Evolutionary conservation across 1,284 basidiomycete species (phyloP).

Genomic region (Paramarasmius palmivorus): DNA sequence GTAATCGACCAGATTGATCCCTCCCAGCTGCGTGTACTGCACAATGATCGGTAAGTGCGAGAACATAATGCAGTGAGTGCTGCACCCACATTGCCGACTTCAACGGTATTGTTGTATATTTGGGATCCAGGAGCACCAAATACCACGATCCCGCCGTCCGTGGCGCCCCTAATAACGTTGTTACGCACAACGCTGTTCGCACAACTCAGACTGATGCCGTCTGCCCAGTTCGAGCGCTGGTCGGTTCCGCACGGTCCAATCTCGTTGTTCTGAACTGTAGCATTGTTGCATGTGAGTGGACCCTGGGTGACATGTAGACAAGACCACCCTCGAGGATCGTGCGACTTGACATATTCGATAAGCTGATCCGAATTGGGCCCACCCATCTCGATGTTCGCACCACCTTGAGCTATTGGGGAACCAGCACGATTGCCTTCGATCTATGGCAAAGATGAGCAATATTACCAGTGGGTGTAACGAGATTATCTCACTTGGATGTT

Average conservation of each 20-base stretch:
- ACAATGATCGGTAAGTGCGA: not conserved
- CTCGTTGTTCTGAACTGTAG: slow-evolving; percentile 75
- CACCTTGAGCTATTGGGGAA: slow-evolving; percentile 53
- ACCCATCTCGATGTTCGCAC: slow-evolving; percentile 79
- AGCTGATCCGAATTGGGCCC: slow-evolving; percentile 67
- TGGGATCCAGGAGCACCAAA: slow-evolving; percentile 80
- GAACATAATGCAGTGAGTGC: not conserved
- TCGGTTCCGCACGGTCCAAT: slow-evolving; percentile 76
- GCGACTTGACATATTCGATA: slow-evolving; percentile 71
- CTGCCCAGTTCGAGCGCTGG: slow-evolving; percentile 75
- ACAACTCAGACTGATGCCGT: slow-evolving; percentile 83
- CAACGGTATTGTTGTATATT: slow-evolving; percentile 71
- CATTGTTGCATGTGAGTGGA: slow-evolving; percentile 61
- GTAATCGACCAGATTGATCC: slow-evolving; percentile 83
- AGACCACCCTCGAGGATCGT: slow-evolving; percentile 73
- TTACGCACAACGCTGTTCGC: slow-evolving; percentile 63
- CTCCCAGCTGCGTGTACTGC: slow-evolving; percentile 72
- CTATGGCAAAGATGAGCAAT: slow-evolving; percentile 32
- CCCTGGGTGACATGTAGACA: slow-evolving; percentile 75
- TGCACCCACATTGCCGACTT: slow-evolving; percentile 58
- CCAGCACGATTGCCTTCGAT: slow-evolving; percentile 65
- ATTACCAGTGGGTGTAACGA: not conserved
- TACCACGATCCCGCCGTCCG: slow-evolving; percentile 82
- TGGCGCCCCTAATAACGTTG: slow-evolving; percentile 74
- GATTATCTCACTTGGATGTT: slow-evolving; percentile 61